Evolutionary conservation across 2,329 filamentous ascomycete species (phyloP).

Genomic region (Phaeosphaeria sp.): DNA sequence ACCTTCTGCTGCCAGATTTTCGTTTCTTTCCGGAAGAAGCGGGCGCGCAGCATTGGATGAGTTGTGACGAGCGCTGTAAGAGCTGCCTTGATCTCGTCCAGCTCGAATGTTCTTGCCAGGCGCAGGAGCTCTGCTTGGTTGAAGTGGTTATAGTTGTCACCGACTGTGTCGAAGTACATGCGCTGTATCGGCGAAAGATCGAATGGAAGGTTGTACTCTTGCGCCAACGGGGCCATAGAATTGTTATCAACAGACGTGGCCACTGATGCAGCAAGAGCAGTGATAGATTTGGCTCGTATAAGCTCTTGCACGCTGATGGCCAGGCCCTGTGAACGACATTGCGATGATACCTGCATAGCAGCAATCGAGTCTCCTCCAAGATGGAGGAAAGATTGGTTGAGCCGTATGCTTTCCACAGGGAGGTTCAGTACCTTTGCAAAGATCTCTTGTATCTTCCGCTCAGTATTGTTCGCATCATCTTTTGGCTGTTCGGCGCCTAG

Average conservation of each 20-base stretch:
- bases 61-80: constrained; percentile 39
- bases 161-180: constrained; percentile 37
- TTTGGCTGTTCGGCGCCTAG: constrained; percentile 23
- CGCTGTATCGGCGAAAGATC: constrained; percentile 39
- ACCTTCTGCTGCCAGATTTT: constrained; percentile 44
- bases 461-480: constrained; percentile 22
- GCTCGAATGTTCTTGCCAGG: constrained; percentile 29
- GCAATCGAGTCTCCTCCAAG: constrained; percentile 46
- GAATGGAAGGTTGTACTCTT: constrained; percentile 34
- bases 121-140: constrained; percentile 41
- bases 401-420: constrained; percentile 30
- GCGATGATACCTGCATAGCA: constrained; percentile 44
- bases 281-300: constrained; percentile 41
- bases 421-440: constrained; percentile 41
- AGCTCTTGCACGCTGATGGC: constrained; percentile 42
- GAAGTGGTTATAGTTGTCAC: constrained; percentile 36
- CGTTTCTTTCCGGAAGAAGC: constrained; percentile 38
- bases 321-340: constrained; percentile 38
- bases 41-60: constrained; percentile 51
- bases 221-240: constrained; percentile 1
- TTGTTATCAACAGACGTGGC: constrained; percentile 15
- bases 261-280: constrained; percentile 29
- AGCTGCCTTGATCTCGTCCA: constrained; percentile 33
- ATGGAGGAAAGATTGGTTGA: constrained; percentile 43
- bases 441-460: constrained; percentile 37